Conservation (phyloP, 2,329 filamentous ascomycete species). For the Clonostachys chloroleuca region DNA sequence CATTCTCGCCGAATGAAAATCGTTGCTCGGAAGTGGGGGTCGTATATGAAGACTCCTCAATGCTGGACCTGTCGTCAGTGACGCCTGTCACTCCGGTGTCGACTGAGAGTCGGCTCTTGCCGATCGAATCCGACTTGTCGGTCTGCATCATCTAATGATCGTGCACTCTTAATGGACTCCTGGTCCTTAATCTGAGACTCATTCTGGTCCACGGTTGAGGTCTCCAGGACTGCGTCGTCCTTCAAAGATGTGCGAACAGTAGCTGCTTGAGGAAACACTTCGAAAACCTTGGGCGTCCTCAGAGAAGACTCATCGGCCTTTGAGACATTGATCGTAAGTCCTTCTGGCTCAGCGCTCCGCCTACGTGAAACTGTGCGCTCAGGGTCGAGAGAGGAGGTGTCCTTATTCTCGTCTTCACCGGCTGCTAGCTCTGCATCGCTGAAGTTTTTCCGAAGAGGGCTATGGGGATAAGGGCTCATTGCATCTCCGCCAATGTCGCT, state of each 20-base stretch:
- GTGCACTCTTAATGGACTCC: no score
- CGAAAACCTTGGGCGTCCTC: neutral
- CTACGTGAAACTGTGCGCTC: no score
- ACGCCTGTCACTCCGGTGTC: conserved; percentile 20
- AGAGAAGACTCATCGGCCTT: neutral
- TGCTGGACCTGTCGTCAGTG: conserved; percentile 28
- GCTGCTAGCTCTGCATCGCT: conserved; percentile 17
- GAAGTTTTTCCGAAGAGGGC: conserved; percentile 47
- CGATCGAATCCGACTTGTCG: neutral
- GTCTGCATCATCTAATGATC: neutral
- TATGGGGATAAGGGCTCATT: conserved; percentile 28
- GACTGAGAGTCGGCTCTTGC: conserved; percentile 13
- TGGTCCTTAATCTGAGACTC: no score
- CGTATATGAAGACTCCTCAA: conserved; percentile 27
- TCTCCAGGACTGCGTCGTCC: neutral
- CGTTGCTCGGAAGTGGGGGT: conserved; percentile 30
- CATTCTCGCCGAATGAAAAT: conserved; percentile 22
- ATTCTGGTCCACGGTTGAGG: no score
- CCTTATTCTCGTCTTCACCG: neutral
- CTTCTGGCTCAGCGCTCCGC: neutral
- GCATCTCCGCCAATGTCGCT: conserved; percentile 59
- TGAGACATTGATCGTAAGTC: neutral
- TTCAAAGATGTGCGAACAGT: neutral
- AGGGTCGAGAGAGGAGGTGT: neutral
- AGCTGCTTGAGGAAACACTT: neutral